phyloP scores from a whole-genome alignment of 129 eudicot genomes.

The Logfia minima region DNA sequence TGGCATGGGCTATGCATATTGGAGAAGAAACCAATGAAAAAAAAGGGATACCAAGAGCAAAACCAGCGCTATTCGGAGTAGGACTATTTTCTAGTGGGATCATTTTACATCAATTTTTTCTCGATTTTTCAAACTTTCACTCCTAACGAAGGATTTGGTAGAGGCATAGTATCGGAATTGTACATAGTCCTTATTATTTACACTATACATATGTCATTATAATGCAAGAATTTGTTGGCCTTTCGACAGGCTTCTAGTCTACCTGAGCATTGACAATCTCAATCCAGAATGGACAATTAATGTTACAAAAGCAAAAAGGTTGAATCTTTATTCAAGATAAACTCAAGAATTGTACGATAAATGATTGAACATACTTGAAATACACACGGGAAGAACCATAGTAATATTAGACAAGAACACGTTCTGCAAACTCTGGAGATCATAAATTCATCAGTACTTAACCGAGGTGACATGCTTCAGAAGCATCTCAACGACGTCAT shows the following conservation, averaged over 20 bases:
- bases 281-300: neutral
- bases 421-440: neutral
- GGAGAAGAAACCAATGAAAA: constrained; percentile 24
- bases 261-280: neutral
- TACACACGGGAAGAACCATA: neutral
- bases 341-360: neutral
- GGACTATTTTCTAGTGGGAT: constrained; percentile 68
- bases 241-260: neutral
- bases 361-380: constrained; percentile 6
- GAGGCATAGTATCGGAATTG: neutral
- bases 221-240: neutral
- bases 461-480: constrained; percentile 65
- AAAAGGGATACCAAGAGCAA: constrained; percentile 37
- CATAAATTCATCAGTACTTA: constrained; percentile 35
- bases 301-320: neutral
- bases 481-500: constrained; percentile 70
- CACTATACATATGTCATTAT: neutral
- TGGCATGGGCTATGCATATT: constrained; percentile 72
- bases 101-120: constrained; percentile 61
- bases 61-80: constrained; percentile 54
- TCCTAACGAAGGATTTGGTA: constrained; percentile 21
- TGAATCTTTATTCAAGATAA: neutral
- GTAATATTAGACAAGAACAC: neutral
- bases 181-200: constrained; percentile 2
- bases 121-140: constrained; percentile 54